Percentiles rank a stretch among this genome's conserved stretches.
Evolutionary conservation across 202 grass and related monocot species (phyloP).

Genomic region (Setaria italica): DNA sequence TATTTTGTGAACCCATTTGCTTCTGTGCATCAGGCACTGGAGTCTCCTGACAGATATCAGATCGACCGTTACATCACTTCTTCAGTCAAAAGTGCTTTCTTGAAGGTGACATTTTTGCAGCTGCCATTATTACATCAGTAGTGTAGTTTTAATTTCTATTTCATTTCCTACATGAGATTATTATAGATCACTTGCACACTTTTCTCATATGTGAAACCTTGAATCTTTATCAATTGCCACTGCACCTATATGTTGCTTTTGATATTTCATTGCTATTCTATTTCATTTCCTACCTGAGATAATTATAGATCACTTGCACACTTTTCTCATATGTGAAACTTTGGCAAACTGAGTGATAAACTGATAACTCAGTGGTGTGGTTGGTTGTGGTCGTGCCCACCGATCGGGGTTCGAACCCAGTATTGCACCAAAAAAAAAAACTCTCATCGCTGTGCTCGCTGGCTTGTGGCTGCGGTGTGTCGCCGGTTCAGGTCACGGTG

Average conservation of each 20-base stretch:
- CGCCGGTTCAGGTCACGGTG: too few relatives aligned
- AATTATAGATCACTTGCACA: conserved; percentile 4
- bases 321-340: conserved; percentile 22
- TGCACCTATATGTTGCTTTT: conserved; percentile 25
- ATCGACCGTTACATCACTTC: conserved; percentile 90
- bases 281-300: conserved; percentile 25
- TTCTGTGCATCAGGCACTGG: conserved; percentile 61
- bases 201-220: conserved; percentile 37
- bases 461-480: too few relatives aligned
- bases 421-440: too few relatives aligned
- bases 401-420: too few relatives aligned
- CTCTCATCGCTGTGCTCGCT: too few relatives aligned
- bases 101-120: conserved; percentile 67
- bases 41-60: conserved; percentile 80
- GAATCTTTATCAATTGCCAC: conserved; percentile 22
- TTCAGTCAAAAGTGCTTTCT: conserved; percentile 91
- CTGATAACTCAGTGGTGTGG: too few relatives aligned
- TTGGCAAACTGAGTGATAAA: too few relatives aligned
- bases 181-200: conserved; percentile 10
- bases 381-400: too few relatives aligned
- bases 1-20: conserved; percentile 18
- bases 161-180: conserved; percentile 10
- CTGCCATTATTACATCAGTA: conserved; percentile 39
- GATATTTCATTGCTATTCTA: conserved; percentile 25
- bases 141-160: conserved; percentile 28